Evolutionary conservation across 768 basidiomycete species (phyloP), one percentile per base, ranked within the genome.

Genomic region (Tricholoma matsutake): DNA sequence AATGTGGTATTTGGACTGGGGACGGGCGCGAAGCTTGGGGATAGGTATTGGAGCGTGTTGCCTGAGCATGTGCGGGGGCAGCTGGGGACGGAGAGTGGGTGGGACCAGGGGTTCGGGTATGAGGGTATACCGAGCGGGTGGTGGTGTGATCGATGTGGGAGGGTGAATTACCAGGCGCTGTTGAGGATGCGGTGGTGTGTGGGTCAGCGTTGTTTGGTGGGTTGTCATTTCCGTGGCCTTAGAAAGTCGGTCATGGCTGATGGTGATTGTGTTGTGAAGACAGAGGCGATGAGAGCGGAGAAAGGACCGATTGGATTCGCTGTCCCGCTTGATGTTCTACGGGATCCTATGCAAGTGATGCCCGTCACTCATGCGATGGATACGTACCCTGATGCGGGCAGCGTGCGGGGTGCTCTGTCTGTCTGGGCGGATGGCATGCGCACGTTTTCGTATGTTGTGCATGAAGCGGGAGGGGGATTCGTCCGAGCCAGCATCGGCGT

Each of bases 151-250:
- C 54, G 62, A 0, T 85, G 84, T 59, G 83, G 83, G 25, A 74
- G 78, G 66, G 67, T 85, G 25, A 85, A 83, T 54, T 75, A 74
- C 49, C 79, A 83, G 64, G 63, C 61, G 11, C 71, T 72, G 51
- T 72, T 85, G 69, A 74, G 84, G 57, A 79, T 82, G 62, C 74
- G 81, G 52, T 70, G 73, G 62, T 86, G 84, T 65, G 63, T 67
- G 11, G 79, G 79, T 60, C 64, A 70, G 3, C 53, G 29, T 1
- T 85, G 83, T 63, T 65, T 70, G 71, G 81, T 81, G 60, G 49
- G 71, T 68, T 49, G 43, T 2, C 14, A 0, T 39, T 37, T 32
- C 20, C 35, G 20, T 25, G 53, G 41, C 25, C 22, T 25, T 25
- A 25, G 14, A 25, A 22, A 9, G 14, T 16, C 31, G 29, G 14